phyloP scores from a whole-genome alignment of 345 rosid species.

The Lenwebbia sp. region DNA sequence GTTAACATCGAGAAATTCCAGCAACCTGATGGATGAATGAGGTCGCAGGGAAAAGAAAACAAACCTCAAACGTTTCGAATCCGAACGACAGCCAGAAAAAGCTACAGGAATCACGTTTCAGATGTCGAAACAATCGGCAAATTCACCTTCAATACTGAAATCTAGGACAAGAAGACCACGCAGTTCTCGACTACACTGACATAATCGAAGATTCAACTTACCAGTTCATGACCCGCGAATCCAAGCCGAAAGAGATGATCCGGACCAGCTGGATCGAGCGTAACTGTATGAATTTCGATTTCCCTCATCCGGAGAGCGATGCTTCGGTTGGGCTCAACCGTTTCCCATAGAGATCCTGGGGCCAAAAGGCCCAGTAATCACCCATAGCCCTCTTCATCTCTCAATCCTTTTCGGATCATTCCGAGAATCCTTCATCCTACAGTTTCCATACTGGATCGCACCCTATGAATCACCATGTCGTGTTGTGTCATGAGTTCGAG shows the following conservation, averaged over 20 bases:
- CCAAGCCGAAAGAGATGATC: background rate
- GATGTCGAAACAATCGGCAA: background rate
- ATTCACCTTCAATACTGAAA: background rate
- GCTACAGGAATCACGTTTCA: background rate
- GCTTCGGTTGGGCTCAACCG: background rate
- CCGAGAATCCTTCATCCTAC: background rate
- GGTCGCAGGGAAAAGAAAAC: background rate
- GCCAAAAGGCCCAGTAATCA: background rate
- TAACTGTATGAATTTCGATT: background rate
- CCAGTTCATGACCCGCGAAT: background rate
- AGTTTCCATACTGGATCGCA: background rate
- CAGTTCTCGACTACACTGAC: background rate
- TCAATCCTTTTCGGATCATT: background rate
- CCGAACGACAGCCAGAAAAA: background rate
- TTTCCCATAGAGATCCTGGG: background rate
- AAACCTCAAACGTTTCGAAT: background rate
- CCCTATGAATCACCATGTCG: background rate
- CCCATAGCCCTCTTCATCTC: background rate
- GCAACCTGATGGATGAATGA: background rate
- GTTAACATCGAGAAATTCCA: background rate
- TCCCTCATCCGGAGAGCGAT: background rate
- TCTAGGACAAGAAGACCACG: background rate
- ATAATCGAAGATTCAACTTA: background rate
- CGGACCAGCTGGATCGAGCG: background rate
- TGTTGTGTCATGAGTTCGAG: background rate